Evolutionary conservation across 352 stramenopile species (phyloP).

Genomic region (Globisporangium spinosum): DNA sequence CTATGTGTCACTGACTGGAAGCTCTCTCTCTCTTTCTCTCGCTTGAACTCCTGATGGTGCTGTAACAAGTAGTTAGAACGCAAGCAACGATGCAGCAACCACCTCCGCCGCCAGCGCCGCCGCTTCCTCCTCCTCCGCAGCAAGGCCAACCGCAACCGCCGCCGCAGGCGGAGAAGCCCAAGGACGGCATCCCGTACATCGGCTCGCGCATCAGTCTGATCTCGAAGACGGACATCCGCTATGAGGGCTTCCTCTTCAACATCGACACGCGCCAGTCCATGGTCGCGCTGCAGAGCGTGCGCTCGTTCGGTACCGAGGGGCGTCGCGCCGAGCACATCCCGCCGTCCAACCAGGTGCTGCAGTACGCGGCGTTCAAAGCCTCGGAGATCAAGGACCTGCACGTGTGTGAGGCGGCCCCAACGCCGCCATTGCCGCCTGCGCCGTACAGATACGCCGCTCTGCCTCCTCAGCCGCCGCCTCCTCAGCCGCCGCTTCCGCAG

Average conservation of each 20-base stretch:
- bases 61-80: background rate
- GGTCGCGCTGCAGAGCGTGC: conserved; percentile 75
- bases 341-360: conserved; percentile 67
- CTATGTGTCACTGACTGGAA: background rate
- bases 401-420: conserved; percentile 69
- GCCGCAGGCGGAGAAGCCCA: conserved; percentile 20
- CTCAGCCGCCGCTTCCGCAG: conserved; percentile 14
- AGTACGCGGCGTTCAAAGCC: conserved; percentile 81
- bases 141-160: conserved; percentile 5
- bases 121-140: conserved; percentile 14
- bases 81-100: conserved; percentile 7
- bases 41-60: background rate
- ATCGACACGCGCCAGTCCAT: conserved; percentile 84
- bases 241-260: conserved; percentile 85
- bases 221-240: conserved; percentile 87
- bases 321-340: conserved; percentile 69
- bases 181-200: conserved; percentile 75
- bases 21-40: background rate
- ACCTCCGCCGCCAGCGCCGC: conserved; percentile 15
- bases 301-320: conserved; percentile 81
- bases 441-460: conserved; percentile 17
- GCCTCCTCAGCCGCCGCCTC: conserved; percentile 4
- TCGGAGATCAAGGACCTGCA: conserved; percentile 85
- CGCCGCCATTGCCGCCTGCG: conserved; percentile 14
- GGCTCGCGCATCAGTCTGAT: conserved; percentile 80